These are phyloP conservation scores for Mimosa pudica DNA, from an alignment of 306 rosid species.

Conservation along the genomic window DNA sequence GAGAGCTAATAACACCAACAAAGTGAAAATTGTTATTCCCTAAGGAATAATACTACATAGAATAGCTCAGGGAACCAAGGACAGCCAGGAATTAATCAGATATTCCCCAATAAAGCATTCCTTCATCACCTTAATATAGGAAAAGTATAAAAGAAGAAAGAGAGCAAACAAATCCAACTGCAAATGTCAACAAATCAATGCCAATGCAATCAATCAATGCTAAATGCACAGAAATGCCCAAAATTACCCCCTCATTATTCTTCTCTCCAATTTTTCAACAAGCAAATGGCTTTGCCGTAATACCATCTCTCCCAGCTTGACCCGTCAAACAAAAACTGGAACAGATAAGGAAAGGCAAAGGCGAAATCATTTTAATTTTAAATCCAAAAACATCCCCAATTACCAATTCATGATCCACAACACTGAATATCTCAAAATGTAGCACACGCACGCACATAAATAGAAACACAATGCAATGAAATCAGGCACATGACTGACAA, in stretches of 20 bases:
- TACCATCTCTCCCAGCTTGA: conserved; percentile 34
- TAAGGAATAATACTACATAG: conserved; percentile 11
- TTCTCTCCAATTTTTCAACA: conserved; percentile 24
- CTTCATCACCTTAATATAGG: conserved; percentile 18
- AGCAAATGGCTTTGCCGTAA: conserved; percentile 25
- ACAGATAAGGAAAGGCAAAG: conserved; percentile 9
- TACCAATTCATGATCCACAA: conserved; percentile 31
- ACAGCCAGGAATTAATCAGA: conserved; percentile 33
- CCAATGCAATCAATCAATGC: conserved; percentile 25
- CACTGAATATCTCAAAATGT: conserved; percentile 15
- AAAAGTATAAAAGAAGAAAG: background rate
- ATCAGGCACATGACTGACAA: conserved; percentile 22
- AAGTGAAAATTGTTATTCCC: conserved; percentile 21
- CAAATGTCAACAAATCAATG: conserved; percentile 19
- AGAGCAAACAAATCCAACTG: conserved; percentile 30
- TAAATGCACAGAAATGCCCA: background rate
- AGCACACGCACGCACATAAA: conserved; percentile 19
- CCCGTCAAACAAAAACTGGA: conserved; percentile 28
- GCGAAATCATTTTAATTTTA: background rate
- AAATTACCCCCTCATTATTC: conserved; percentile 24
- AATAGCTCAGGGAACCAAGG: conserved; percentile 16
- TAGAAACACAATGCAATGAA: conserved; percentile 40
- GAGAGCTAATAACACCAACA: background rate
- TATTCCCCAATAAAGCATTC: conserved; percentile 21
- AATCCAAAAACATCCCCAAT: conserved; percentile 30